These are phyloP conservation scores for Oldenlandia corymbosa DNA, from an alignment of 257 asterid species.

Conservation along the genomic window DNA sequence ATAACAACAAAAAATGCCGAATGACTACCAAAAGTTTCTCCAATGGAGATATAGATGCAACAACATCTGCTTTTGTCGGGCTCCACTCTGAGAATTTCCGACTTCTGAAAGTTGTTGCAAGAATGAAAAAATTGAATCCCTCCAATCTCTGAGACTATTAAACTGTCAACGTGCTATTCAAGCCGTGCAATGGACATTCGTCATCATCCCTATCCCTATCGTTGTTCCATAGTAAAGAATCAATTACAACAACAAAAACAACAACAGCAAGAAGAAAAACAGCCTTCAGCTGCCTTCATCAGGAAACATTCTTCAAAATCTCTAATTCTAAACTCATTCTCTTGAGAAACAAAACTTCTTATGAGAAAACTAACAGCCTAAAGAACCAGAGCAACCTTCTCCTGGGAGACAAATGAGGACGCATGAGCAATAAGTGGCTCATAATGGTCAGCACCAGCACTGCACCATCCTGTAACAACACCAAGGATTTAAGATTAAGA, in stretches of 20 bases:
- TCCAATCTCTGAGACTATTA: slow-evolving; percentile 11
- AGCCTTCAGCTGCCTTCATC: slow-evolving; percentile 12
- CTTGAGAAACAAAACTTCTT: slow-evolving; percentile 26
- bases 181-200: slow-evolving; percentile 16
- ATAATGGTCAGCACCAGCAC: slow-evolving; percentile 95
- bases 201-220: slow-evolving; percentile 5
- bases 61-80: slow-evolving; percentile 6
- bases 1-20: slow-evolving; percentile 25
- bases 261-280: no score
- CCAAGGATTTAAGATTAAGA: slow-evolving; percentile 9
- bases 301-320: slow-evolving; percentile 4
- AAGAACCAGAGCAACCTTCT: slow-evolving; percentile 82
- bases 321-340: slow-evolving; percentile 10
- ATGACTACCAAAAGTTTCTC: slow-evolving; percentile 25
- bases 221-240: slow-evolving; percentile 31
- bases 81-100: slow-evolving; percentile 2
- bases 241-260: slow-evolving; percentile 15
- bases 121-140: slow-evolving; percentile 12
- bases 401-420: slow-evolving; percentile 53
- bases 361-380: slow-evolving; percentile 28
- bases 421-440: slow-evolving; percentile 84
- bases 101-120: slow-evolving; percentile 12
- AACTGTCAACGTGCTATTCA: slow-evolving; percentile 23
- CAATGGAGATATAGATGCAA: slow-evolving; percentile 18
- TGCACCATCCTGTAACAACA: slow-evolving; percentile 72